A percentile compares a stretch with the other conserved stretches of the same genome.
These are phyloP conservation scores for Populus trichocarpa DNA, from an alignment of 441 rosid genomes.

Conservation along the genomic window DNA sequence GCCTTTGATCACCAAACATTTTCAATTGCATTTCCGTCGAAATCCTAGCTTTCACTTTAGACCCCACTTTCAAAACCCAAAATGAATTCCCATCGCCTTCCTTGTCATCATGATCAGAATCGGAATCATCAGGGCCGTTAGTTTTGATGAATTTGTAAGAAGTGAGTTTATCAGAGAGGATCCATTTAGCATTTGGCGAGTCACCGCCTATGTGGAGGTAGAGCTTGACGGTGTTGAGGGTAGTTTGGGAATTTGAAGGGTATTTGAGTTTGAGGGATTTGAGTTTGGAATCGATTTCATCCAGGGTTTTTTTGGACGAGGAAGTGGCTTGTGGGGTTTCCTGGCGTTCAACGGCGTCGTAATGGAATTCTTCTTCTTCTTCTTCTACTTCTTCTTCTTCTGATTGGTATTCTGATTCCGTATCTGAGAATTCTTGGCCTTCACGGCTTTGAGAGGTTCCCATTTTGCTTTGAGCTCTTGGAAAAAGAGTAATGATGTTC, in stretches of 20 bases:
- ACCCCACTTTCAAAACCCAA: conserved; percentile 70
- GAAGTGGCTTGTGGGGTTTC: conserved; percentile 26
- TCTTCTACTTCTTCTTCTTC: conserved; percentile 41
- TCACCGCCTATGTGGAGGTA: conserved; percentile 80
- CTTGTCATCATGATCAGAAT: conserved; percentile 24
- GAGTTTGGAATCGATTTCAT: conserved; percentile 80
- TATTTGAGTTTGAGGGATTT: conserved; percentile 74
- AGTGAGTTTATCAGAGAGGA: conserved; percentile 62
- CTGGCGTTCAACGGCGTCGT: conserved; percentile 44
- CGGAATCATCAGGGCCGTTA: conserved; percentile 43
- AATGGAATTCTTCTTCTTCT: conserved; percentile 38
- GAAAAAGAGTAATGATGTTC: conserved; percentile 9
- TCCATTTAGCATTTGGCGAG: conserved; percentile 90
- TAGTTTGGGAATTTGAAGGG: conserved; percentile 31
- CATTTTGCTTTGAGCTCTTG: conserved; percentile 29
- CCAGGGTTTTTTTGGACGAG: conserved; percentile 42
- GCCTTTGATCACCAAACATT: conserved; percentile 62
- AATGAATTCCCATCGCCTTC: conserved; percentile 28
- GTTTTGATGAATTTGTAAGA: conserved; percentile 43
- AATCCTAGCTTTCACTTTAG: conserved; percentile 59
- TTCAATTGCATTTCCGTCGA: conserved; percentile 66
- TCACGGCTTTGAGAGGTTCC: conserved; percentile 84
- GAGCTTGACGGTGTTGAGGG: conserved; percentile 48
- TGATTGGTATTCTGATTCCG: conserved; percentile 54
- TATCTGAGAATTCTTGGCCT: conserved; percentile 65